A percentile compares a stretch with the other conserved stretches of the same genome.
Conservation (phyloP, 1,139 yeast genomes). For the Candida gigantensis region DNA sequence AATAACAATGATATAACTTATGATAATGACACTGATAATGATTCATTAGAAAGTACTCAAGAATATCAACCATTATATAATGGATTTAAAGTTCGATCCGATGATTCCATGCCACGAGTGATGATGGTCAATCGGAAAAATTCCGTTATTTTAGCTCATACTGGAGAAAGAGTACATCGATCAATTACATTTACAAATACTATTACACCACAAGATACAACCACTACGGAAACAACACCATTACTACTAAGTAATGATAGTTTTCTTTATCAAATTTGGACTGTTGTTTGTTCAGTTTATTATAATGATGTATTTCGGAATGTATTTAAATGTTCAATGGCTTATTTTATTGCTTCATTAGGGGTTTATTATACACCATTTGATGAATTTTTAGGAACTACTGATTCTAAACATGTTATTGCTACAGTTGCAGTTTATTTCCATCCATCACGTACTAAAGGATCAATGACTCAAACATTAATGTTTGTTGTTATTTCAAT, state of each 20-base stretch:
- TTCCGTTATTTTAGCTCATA: constrained; percentile 42
- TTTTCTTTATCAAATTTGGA: no score
- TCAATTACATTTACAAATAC: constrained; percentile 19
- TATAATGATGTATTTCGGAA: constrained; percentile 23
- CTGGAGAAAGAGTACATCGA: constrained; percentile 44
- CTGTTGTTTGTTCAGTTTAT: no score
- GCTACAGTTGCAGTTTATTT: constrained; percentile 85
- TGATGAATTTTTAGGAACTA: constrained; percentile 56
- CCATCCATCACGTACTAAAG: constrained; percentile 78
- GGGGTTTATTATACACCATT: constrained; percentile 70
- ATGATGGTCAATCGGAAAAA: constrained; percentile 25
- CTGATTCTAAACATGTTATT: constrained; percentile 78
- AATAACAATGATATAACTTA: no score
- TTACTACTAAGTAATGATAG: no score
- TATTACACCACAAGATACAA: constrained; percentile 8
- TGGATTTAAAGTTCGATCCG: constrained; percentile 3
- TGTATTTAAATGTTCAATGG: constrained; percentile 67
- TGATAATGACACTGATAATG: no score
- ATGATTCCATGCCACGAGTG: constrained; percentile 13
- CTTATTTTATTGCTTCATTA: constrained; percentile 71
- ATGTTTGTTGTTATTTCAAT: constrained; percentile 60
- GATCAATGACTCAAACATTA: constrained; percentile 77
- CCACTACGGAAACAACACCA: no score
- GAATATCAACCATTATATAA: no score
- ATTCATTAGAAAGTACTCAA: no score